These are phyloP conservation scores for Colletotrichum sp. DNA, from an alignment of 2,329 filamentous ascomycete genomes.

Conservation along the genomic window DNA sequence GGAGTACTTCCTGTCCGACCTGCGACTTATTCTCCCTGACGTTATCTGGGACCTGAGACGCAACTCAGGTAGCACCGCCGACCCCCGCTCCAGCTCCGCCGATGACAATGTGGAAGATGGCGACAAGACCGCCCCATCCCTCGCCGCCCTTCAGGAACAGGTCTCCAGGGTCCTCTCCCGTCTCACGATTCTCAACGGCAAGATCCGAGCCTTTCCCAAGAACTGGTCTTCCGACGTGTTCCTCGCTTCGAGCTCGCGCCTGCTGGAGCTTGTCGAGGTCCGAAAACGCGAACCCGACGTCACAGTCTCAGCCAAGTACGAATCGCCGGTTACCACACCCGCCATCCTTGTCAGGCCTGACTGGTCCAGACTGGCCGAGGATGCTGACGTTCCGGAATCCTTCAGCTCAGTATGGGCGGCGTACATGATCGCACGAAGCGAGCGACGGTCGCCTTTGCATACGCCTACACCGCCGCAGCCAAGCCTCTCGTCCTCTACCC, in stretches of 20 bases:
- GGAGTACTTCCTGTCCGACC: not conserved
- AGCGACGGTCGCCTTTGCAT: not conserved
- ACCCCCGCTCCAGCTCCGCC: not conserved
- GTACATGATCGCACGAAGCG: not conserved
- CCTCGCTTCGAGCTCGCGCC: not conserved
- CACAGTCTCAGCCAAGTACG: not conserved
- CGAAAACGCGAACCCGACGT: not conserved
- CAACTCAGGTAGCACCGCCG: not conserved
- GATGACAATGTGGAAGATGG: not conserved
- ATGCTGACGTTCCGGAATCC: not conserved
- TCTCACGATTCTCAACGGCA: not conserved
- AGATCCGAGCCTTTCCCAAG: not conserved
- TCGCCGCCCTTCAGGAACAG: not conserved
- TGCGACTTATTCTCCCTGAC: not conserved
- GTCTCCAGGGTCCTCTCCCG: not conserved
- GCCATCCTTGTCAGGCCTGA: not conserved
- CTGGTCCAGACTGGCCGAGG: not conserved
- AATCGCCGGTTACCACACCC: not conserved
- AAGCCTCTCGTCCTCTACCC: not conserved
- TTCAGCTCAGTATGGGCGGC: not conserved
- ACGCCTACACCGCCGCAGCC: not conserved
- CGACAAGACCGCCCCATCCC: not conserved
- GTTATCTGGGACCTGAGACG: not conserved
- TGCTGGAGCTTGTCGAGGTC: not conserved
- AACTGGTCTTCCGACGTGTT: not conserved